phyloP scores from a whole-genome alignment of 176 grass and related monocot species.

The Tillandsia leiboldiana region DNA sequence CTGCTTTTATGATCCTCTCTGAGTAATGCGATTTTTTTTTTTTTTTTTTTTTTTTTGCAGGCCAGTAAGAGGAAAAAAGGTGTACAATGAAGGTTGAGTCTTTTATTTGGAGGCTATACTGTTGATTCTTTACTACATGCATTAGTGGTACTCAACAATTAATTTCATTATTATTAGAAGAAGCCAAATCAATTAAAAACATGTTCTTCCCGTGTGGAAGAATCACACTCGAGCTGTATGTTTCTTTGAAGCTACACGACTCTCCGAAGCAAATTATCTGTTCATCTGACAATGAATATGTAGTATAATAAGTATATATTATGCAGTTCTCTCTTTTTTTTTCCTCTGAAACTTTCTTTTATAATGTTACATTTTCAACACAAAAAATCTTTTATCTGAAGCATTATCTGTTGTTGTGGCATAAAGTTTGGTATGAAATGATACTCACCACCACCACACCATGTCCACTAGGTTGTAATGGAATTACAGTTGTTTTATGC shows the following conservation, averaged over 20 bases:
- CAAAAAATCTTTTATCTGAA: neutral
- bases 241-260: neutral
- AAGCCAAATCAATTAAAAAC: too few relatives aligned
- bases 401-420: neutral
- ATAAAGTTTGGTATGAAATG: neutral
- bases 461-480: neutral
- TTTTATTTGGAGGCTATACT: neutral
- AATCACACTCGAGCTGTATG: neutral
- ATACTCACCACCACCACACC: too few relatives aligned
- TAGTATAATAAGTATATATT: neutral
- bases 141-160: neutral
- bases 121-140: neutral
- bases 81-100: neutral
- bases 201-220: too few relatives aligned
- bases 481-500: neutral
- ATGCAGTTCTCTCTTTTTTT: neutral
- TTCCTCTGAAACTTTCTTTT: neutral
- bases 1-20: conserved; percentile 4
- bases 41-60: conserved; percentile 14
- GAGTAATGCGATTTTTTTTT: neutral
- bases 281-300: neutral
- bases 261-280: too few relatives aligned
- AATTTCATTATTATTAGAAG: too few relatives aligned
- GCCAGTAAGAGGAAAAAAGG: conserved; percentile 49
- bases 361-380: neutral